Evolutionary conservation across 495 filamentous ascomycete genomes (phyloP).

Genomic region (Neurospora sp.): DNA sequence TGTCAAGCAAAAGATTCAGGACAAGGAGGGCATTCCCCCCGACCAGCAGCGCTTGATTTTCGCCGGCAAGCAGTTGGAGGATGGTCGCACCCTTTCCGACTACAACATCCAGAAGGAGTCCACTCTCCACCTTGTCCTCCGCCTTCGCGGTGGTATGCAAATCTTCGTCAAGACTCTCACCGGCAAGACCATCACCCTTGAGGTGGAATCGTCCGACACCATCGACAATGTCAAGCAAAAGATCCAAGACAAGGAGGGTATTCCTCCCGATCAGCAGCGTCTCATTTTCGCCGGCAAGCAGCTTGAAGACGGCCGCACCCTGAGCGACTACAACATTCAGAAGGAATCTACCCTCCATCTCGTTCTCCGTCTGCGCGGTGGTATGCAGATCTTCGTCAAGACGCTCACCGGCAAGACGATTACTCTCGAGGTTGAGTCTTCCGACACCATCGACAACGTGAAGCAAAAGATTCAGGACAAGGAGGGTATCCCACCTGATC

Average conservation of each 20-base stretch:
- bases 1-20: conserved; percentile 97
- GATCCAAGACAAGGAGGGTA: conserved; percentile 88
- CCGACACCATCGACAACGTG: conserved; percentile 91
- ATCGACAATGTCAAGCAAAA: conserved; percentile 90
- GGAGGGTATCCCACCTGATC: conserved; percentile 97
- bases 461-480: conserved; percentile 97
- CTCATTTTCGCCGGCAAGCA: conserved; percentile 97
- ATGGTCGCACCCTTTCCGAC: conserved; percentile 90
- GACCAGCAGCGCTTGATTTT: conserved; percentile 99
- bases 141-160: conserved; percentile 98
- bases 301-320: conserved; percentile 67
- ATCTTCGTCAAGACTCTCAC: conserved; percentile 89
- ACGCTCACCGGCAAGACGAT: conserved; percentile 87
- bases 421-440: conserved; percentile 81
- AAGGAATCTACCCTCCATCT: conserved; percentile 96
- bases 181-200: conserved; percentile 96
- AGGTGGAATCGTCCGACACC: conserved; percentile 92
- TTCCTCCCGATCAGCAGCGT: conserved; percentile 88
- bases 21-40: conserved; percentile 97
- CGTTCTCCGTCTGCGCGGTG: conserved; percentile 94
- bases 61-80: conserved; percentile 95
- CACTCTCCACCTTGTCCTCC: conserved; percentile 90
- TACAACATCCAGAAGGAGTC: conserved; percentile 99
- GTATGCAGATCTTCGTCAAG: conserved; percentile 92
- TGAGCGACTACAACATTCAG: conserved; percentile 98